These are phyloP conservation scores for Lablab purpureus DNA, from an alignment of 306 rosid genomes.

Conservation along the genomic window DNA sequence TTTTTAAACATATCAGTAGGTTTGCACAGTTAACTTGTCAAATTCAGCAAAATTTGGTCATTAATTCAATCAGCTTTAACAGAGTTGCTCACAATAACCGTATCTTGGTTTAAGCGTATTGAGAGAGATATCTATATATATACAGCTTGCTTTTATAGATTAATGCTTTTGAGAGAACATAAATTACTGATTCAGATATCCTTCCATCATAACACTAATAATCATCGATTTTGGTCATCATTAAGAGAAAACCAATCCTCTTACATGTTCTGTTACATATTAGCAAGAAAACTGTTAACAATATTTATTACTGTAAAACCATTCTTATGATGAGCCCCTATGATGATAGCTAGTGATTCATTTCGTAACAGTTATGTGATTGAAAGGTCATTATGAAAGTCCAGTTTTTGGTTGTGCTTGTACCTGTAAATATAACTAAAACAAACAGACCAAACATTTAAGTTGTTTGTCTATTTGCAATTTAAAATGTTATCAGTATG, in stretches of 20 bases:
- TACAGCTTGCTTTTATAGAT: neutral
- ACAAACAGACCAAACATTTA: neutral
- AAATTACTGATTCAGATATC: neutral
- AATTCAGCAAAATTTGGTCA: neutral
- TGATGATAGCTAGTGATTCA: neutral
- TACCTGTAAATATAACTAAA: neutral
- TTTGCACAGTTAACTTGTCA: neutral
- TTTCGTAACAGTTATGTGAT: neutral
- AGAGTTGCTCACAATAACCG: neutral
- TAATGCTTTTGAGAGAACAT: neutral
- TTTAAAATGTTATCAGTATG: conserved; percentile 3
- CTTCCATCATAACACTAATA: neutral
- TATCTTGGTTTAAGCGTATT: neutral
- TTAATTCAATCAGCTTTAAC: neutral
- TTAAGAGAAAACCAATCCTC: neutral
- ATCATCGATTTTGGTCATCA: neutral
- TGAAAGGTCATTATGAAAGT: conserved; percentile 20
- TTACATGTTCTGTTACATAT: neutral
- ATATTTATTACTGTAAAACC: too few species aligned
- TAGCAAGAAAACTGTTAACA: neutral
- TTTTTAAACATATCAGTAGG: neutral
- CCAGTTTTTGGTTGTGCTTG: neutral
- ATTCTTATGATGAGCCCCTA: neutral
- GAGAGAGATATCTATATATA: neutral
- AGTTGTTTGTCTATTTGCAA: neutral